Conservation (phyloP, 1,284 basidiomycete species). For the Ceratobasidium sp. region DNA sequence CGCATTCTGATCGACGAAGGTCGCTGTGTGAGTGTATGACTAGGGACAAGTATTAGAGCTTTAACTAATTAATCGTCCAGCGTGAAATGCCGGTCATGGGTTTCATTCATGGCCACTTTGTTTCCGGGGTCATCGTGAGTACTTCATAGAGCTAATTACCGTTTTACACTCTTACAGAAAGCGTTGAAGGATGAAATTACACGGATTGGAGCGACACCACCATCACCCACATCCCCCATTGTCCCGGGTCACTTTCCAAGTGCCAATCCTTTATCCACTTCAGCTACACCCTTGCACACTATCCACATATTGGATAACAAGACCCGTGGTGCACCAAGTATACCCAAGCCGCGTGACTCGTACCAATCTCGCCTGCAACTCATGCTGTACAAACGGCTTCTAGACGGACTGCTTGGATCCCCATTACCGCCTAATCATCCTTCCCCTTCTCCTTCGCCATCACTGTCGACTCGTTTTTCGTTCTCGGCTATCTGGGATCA, state of each 20-base stretch:
- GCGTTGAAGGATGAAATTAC: constrained; percentile 66
- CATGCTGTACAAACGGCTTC: constrained; percentile 84
- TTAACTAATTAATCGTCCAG: constrained; percentile 56
- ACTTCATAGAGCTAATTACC: no score
- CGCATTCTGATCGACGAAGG: constrained; percentile 65
- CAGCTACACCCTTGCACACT: constrained; percentile 51
- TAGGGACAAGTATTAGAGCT: background rate
- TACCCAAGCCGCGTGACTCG: constrained; percentile 76
- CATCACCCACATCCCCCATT: constrained; percentile 22
- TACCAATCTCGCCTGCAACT: constrained; percentile 79
- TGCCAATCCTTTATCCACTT: constrained; percentile 12
- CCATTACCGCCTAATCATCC: constrained; percentile 46
- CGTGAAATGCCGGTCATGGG: constrained; percentile 82
- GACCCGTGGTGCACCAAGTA: constrained; percentile 67
- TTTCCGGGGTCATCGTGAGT: constrained; percentile 76
- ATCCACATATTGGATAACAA: constrained; percentile 81
- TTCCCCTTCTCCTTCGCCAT: background rate
- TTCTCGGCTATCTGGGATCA: constrained; percentile 70
- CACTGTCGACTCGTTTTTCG: constrained; percentile 56
- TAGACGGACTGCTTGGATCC: constrained; percentile 66
- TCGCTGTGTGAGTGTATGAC: constrained; percentile 60
- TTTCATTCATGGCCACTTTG: constrained; percentile 67
- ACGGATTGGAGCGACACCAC: constrained; percentile 50
- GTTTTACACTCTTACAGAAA: background rate
- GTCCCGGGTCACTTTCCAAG: constrained; percentile 19